Percentiles rank a stretch among this genome's conserved stretches.
Evolutionary conservation across 169 alveolate species (phyloP).

Genomic region (Eimeria maxima): DNA sequence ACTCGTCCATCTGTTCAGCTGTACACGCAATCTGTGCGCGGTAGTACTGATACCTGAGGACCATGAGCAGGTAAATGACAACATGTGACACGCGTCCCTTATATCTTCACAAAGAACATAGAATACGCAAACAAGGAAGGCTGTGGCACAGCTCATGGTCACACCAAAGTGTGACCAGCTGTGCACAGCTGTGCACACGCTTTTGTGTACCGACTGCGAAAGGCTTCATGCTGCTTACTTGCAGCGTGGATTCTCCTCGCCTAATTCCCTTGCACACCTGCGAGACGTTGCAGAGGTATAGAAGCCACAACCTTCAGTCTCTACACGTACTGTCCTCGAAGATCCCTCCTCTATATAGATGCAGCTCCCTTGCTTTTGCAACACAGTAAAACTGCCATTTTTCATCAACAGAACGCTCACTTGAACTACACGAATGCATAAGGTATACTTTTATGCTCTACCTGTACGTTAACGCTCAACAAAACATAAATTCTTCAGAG

Average conservation of each 20-base stretch:
- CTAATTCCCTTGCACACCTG: constrained; percentile 78
- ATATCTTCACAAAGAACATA: neutral
- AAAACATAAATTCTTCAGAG: no score
- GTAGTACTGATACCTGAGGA: constrained; percentile 79
- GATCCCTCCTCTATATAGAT: no score
- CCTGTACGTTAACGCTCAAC: no score
- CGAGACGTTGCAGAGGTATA: neutral
- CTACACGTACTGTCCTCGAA: neutral
- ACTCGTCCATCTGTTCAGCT: constrained; percentile 72
- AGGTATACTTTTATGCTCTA: no score
- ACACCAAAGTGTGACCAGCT: neutral
- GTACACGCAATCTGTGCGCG: constrained; percentile 82
- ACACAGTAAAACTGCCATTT: neutral
- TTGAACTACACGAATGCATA: neutral
- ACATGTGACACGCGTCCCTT: neutral
- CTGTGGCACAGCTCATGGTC: neutral
- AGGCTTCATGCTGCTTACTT: constrained; percentile 30
- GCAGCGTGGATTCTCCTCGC: constrained; percentile 79
- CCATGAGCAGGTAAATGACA: neutral
- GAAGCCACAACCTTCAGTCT: neutral
- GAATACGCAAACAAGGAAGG: neutral
- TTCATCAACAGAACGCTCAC: neutral
- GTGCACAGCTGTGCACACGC: no score
- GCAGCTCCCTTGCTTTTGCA: neutral
- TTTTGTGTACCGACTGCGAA: neutral